Evolutionary conservation across 139 green algal species (phyloP).

Genomic region (Protoeuglena noctilucae): DNA sequence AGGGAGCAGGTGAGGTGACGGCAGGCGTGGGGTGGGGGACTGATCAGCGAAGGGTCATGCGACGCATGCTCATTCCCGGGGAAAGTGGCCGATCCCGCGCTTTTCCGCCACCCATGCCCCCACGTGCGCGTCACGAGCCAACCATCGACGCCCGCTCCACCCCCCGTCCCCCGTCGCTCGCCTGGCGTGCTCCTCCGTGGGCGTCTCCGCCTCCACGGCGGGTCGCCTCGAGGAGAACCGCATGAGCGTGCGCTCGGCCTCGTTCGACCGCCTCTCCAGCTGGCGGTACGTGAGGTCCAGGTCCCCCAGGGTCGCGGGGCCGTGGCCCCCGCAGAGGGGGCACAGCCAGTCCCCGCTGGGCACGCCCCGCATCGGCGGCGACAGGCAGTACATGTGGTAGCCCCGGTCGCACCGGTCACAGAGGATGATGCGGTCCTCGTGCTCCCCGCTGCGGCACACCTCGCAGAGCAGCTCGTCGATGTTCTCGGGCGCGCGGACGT

Average conservation of each 20-base stretch:
- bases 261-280: too few species aligned
- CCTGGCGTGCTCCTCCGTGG: neutral
- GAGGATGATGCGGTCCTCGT: conserved; percentile 60
- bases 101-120: too few species aligned
- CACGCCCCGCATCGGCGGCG: conserved; percentile 40
- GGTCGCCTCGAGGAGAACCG: too few species aligned
- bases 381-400: conserved; percentile 59
- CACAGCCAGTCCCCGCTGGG: conserved; percentile 73
- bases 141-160: neutral
- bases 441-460: conserved; percentile 36
- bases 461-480: conserved; percentile 34
- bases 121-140: too few species aligned
- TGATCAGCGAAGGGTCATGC: too few species aligned
- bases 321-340: conserved; percentile 36
- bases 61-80: too few species aligned
- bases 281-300: neutral
- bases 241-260: neutral
- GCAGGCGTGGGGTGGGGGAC: too few species aligned
- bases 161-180: neutral
- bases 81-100: too few species aligned
- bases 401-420: conserved; percentile 65
- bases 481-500: conserved; percentile 24
- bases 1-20: too few species aligned
- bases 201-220: too few species aligned
- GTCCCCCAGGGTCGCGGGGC: too few species aligned